Conservation (phyloP, 2,329 filamentous ascomycete genomes). For the Aspergillus uvarum region DNA sequence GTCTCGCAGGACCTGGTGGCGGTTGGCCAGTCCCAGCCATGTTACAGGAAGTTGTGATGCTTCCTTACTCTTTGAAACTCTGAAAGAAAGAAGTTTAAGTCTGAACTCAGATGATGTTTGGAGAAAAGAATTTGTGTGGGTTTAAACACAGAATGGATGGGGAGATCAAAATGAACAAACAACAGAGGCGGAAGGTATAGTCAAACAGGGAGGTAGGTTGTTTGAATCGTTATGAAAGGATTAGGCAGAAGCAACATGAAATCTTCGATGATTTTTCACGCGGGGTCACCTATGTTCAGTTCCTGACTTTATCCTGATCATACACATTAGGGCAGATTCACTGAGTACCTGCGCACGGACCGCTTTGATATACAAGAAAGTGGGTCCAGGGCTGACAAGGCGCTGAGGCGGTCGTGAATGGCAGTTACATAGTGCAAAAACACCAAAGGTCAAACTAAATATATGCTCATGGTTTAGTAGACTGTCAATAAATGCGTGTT, state of each 20-base stretch:
- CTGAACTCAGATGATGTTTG: neutral
- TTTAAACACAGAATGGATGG: neutral
- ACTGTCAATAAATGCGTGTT: neutral
- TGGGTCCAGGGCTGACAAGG: neutral
- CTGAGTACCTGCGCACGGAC: neutral
- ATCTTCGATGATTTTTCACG: neutral
- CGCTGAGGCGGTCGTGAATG: neutral
- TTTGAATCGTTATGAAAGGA: too few species aligned
- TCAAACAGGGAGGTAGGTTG: neutral
- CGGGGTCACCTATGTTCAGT: neutral
- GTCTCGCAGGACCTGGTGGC: neutral
- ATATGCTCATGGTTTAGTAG: neutral
- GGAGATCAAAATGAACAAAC: neutral
- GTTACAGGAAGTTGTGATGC: neutral
- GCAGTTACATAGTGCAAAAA: neutral
- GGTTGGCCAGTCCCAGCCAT: neutral
- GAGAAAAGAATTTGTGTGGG: neutral
- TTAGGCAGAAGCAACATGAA: neutral
- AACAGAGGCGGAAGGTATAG: neutral
- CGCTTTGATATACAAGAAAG: neutral
- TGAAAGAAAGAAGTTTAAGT: too few species aligned
- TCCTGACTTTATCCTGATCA: neutral
- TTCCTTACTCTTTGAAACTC: too few species aligned
- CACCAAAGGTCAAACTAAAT: neutral
- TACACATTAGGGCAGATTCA: neutral